These are phyloP conservation scores for Globisporangium radiosum DNA, from an alignment of 352 stramenopile genomes.

Conservation along the genomic window DNA sequence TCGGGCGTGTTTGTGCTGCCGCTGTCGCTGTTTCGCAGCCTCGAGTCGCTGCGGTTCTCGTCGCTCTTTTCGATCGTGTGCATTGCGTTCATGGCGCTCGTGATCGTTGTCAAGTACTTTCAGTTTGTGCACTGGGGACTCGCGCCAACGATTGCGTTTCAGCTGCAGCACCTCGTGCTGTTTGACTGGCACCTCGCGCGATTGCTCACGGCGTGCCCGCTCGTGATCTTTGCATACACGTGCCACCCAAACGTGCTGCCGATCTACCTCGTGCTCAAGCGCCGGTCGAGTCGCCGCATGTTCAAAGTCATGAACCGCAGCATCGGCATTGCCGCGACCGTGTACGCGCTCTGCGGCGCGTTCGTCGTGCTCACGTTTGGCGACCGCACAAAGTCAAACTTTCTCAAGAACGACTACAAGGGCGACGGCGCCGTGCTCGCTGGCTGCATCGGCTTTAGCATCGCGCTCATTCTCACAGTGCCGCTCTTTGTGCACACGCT, in stretches of 20 bases:
- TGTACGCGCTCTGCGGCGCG: constrained; percentile 73
- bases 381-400: constrained; percentile 70
- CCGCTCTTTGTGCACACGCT: constrained; percentile 84
- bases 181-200: constrained; percentile 60
- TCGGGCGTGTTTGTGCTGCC: constrained; percentile 60
- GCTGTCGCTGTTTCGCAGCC: constrained; percentile 73
- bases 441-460: constrained; percentile 71
- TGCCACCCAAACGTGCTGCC: constrained; percentile 86
- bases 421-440: constrained; percentile 57
- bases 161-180: constrained; percentile 67
- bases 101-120: constrained; percentile 89
- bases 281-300: constrained; percentile 73
- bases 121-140: constrained; percentile 73
- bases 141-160: constrained; percentile 57
- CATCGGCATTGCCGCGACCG: constrained; percentile 59
- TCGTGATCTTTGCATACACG: constrained; percentile 86
- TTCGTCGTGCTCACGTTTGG: constrained; percentile 87
- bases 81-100: constrained; percentile 83
- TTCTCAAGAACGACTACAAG: constrained; percentile 86
- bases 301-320: constrained; percentile 87
- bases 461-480: constrained; percentile 78
- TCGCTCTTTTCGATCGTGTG: constrained; percentile 85
- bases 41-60: constrained; percentile 81
- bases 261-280: constrained; percentile 87
- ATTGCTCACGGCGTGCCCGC: constrained; percentile 64